Conservation (phyloP, 192 early-diverging fungal species). For the Gonapodya sp. region DNA sequence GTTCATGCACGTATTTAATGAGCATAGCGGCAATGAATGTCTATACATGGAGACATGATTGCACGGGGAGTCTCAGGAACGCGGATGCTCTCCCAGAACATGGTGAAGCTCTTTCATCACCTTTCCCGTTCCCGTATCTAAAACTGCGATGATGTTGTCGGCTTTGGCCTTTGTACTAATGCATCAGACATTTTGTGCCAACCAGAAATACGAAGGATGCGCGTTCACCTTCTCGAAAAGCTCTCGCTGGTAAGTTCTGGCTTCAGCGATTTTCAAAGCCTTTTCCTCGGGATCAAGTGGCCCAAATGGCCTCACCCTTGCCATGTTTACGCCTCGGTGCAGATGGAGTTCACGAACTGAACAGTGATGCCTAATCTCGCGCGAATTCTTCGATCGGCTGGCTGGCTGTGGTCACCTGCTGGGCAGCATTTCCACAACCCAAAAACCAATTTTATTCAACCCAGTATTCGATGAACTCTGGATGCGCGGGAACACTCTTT, state of each 20-base stretch:
- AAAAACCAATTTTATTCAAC: no score
- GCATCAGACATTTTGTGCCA: not conserved
- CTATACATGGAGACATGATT: constrained; percentile 9
- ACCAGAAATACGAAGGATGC: not conserved
- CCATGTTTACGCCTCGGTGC: not conserved
- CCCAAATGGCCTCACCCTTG: not conserved
- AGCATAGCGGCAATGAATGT: constrained; percentile 83
- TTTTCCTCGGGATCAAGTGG: constrained; percentile 1
- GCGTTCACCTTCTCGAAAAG: constrained; percentile 35
- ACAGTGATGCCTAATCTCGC: no score
- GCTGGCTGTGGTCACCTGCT: no score
- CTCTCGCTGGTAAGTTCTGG: constrained; percentile 59
- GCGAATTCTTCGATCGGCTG: no score
- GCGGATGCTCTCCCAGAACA: no score
- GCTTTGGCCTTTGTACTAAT: constrained; percentile 32
- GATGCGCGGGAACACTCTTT: no score
- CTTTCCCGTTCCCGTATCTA: constrained; percentile 91
- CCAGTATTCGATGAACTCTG: no score
- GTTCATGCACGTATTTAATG: constrained; percentile 55
- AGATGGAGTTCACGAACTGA: no score
- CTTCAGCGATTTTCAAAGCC: not conserved
- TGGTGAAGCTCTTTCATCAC: constrained; percentile 13
- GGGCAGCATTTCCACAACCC: no score
- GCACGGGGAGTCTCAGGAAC: not conserved
- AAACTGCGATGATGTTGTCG: constrained; percentile 74